Evolutionary conservation across 2,329 filamentous ascomycete species (phyloP).

Genomic region (Chalara sp.): DNA sequence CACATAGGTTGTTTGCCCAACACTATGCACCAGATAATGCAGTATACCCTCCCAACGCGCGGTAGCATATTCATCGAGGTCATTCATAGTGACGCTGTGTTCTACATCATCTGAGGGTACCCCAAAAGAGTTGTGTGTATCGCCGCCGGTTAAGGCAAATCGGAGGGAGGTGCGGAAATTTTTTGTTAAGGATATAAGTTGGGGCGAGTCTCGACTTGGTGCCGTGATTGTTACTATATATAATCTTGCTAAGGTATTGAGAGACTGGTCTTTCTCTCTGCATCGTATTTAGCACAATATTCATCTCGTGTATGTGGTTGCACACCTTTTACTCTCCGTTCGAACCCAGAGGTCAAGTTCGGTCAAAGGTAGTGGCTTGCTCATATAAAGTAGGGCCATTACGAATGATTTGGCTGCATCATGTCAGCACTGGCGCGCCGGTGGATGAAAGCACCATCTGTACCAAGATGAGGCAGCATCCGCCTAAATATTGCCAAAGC

Average conservation of each 20-base stretch:
- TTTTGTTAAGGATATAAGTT: constrained; percentile 69
- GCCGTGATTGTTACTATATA: constrained; percentile 71
- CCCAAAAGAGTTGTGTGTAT: constrained; percentile 82
- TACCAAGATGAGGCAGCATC: constrained; percentile 90
- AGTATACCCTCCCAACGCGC: constrained; percentile 93
- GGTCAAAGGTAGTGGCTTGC: constrained; percentile 67
- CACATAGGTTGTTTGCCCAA: constrained; percentile 45
- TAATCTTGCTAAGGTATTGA: constrained; percentile 76
- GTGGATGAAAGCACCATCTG: constrained; percentile 18
- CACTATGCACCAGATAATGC: constrained; percentile 85
- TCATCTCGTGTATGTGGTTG: neutral
- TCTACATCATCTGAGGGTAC: constrained; percentile 66
- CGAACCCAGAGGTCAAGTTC: constrained; percentile 85
- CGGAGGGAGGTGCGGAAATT: constrained; percentile 81
- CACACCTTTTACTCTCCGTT: constrained; percentile 52
- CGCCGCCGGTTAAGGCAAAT: constrained; percentile 80
- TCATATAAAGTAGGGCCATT: constrained; percentile 91
- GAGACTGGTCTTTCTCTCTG: constrained; percentile 75
- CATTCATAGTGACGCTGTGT: constrained; percentile 58
- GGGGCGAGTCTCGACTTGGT: constrained; percentile 53
- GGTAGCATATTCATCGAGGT: constrained; percentile 79
- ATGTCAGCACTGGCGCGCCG: constrained; percentile 11
- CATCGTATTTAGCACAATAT: constrained; percentile 8
- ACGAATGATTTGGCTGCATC: constrained; percentile 81
- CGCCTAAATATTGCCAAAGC: constrained; percentile 92